phyloP scores from a whole-genome alignment of 2,329 filamentous ascomycete species.

The Alternaria sp. region DNA sequence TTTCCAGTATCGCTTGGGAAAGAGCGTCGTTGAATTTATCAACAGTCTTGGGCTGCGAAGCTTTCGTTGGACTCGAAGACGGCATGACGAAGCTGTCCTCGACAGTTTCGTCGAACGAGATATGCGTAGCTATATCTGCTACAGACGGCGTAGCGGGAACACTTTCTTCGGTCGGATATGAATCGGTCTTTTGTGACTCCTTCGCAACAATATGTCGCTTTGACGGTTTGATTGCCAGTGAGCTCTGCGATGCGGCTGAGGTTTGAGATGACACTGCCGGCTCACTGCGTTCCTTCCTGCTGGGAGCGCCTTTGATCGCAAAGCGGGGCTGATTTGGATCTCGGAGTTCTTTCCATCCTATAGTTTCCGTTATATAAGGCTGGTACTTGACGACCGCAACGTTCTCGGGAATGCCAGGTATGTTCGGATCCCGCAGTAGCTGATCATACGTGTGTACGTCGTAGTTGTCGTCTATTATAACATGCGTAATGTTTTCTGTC shows the following conservation, averaged over 20 bases:
- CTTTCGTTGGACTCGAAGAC: slow-evolving; percentile 10
- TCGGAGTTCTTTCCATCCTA: slow-evolving; percentile 47
- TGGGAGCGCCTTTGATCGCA: slow-evolving; percentile 59
- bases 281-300: slow-evolving; percentile 2
- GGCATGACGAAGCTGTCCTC: slow-evolving; percentile 39
- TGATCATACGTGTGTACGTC: slow-evolving; percentile 65
- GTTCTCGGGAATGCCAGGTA: slow-evolving; percentile 24
- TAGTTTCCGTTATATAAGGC: slow-evolving; percentile 53
- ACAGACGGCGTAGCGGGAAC: slow-evolving; percentile 14
- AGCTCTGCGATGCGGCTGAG: slow-evolving; percentile 36
- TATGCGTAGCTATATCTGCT: not conserved
- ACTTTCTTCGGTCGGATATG: slow-evolving; percentile 45
- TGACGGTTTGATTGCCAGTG: slow-evolving; percentile 59
- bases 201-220: slow-evolving; percentile 50
- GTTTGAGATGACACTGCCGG: slow-evolving; percentile 4
- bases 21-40: slow-evolving; percentile 60
- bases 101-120: slow-evolving; percentile 26
- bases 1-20: slow-evolving; percentile 67
- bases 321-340: slow-evolving; percentile 68
- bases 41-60: not conserved
- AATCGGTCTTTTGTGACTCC: slow-evolving; percentile 45
- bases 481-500: slow-evolving; percentile 68
- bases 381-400: slow-evolving; percentile 59
- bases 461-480: slow-evolving; percentile 82
- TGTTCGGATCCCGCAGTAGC: slow-evolving; percentile 63